Conservation (phyloP, 2,329 filamentous ascomycete genomes). For the Paraconiothyrium brasiliense region DNA sequence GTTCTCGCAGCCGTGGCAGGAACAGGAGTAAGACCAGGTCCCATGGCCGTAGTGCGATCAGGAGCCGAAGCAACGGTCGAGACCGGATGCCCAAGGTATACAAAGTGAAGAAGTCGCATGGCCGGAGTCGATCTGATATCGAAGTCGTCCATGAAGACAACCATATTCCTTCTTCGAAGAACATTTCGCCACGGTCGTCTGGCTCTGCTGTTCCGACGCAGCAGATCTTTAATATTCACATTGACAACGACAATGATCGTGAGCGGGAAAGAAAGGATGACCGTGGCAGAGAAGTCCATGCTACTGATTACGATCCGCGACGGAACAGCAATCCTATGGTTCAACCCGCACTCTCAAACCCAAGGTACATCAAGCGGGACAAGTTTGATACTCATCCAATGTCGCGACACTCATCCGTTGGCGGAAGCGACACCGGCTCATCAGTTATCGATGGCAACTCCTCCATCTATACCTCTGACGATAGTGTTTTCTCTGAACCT, state of each 20-base stretch:
- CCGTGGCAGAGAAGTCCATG: conserved; percentile 13
- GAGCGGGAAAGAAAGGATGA: conserved; percentile 21
- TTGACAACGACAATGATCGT: conserved; percentile 26
- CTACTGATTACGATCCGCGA: conserved; percentile 5
- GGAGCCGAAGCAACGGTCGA: conserved; percentile 24
- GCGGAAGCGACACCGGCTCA: conserved; percentile 32
- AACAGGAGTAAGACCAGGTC: conserved; percentile 15
- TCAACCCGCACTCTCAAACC: conserved; percentile 10
- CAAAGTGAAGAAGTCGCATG: conserved; percentile 22
- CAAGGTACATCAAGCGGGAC: conserved; percentile 17
- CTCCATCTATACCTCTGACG: conserved; percentile 31
- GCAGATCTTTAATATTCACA: conserved; percentile 30
- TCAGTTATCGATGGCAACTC: conserved; percentile 27
- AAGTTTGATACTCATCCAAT: conserved; percentile 25
- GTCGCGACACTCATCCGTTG: conserved; percentile 31
- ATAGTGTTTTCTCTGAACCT: conserved; percentile 30
- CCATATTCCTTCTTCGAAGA: conserved; percentile 27
- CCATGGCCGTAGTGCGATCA: conserved; percentile 8
- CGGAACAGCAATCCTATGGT: conserved; percentile 7
- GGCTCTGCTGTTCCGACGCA: conserved; percentile 23
- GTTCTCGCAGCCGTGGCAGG: conserved; percentile 22
- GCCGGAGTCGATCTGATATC: conserved; percentile 24
- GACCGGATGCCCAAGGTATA: conserved; percentile 18
- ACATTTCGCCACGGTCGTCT: conserved; percentile 29
- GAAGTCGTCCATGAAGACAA: conserved; percentile 30